Evolutionary conservation across 139 green algal genomes (phyloP).

Genomic region (Eudorina sp.): DNA sequence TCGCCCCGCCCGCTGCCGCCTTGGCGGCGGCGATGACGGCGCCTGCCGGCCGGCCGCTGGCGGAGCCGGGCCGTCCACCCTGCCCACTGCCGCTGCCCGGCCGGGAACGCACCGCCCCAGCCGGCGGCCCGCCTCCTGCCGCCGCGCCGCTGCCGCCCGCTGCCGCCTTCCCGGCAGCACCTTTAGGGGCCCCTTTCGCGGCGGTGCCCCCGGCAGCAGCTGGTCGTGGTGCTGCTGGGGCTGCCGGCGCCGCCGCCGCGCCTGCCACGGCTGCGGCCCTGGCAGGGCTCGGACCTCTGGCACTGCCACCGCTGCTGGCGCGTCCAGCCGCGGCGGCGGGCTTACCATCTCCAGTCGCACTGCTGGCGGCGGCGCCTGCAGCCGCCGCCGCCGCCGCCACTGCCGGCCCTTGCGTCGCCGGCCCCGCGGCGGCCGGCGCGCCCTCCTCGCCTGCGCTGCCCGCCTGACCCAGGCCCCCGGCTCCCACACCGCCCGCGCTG

Average conservation of each 20-base stretch:
- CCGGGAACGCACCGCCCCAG: not conserved
- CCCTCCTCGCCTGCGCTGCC: not conserved
- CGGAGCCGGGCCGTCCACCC: not conserved
- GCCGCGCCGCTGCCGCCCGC: not conserved
- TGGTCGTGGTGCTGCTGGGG: not conserved
- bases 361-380: not conserved
- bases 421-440: not conserved
- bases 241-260: no score
- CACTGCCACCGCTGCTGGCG: no score
- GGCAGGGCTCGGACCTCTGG: no score
- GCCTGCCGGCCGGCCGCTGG: constrained; percentile 4
- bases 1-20: constrained; percentile 11
- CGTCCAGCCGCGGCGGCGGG: not conserved
- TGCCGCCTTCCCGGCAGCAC: not conserved
- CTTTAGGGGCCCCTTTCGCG: not conserved
- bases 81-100: not conserved
- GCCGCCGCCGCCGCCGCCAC: not conserved
- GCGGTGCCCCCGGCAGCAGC: not conserved
- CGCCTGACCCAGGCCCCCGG: not conserved
- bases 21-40: not conserved
- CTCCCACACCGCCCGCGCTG: not conserved
- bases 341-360: no score
- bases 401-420: not conserved
- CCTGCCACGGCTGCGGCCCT: not conserved
- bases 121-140: not conserved